Percentiles rank a stretch among this genome's conserved stretches.
Conservation (phyloP, 192 early-diverging fungal species). For the Borealophlyctis nickersoniae region DNA sequence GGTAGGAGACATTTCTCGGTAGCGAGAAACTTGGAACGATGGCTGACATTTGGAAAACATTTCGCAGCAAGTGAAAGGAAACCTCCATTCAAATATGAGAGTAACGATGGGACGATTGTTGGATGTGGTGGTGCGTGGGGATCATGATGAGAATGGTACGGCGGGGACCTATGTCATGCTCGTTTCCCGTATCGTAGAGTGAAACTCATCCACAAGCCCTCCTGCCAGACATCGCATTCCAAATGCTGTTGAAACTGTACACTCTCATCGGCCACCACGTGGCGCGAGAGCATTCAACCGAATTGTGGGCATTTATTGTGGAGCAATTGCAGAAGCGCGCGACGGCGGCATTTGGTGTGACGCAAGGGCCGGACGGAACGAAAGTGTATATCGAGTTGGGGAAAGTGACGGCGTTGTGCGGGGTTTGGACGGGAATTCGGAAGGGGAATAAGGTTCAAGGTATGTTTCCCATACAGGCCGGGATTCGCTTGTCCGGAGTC, state of each 20-base stretch:
- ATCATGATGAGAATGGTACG: constrained; percentile 20
- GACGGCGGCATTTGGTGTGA: background rate
- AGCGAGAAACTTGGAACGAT: background rate
- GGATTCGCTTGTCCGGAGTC: too few species aligned
- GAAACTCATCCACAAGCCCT: too few species aligned
- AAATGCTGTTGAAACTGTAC: constrained; percentile 30
- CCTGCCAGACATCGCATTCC: constrained; percentile 18
- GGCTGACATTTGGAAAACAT: background rate
- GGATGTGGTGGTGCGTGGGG: constrained; percentile 14
- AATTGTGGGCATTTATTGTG: constrained; percentile 34
- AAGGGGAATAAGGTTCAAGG: constrained; percentile 25
- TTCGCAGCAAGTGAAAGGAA: constrained; percentile 45
- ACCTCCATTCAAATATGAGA: constrained; percentile 54
- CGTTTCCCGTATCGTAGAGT: too few species aligned
- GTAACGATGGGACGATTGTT: constrained; percentile 32
- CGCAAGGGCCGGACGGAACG: background rate
- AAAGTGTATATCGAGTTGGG: constrained; percentile 7
- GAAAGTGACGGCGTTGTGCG: constrained; percentile 1
- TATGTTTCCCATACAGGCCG: too few species aligned
- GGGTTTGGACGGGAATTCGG: constrained; percentile 19
- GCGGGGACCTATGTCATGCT: too few species aligned
- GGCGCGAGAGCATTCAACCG: constrained; percentile 20
- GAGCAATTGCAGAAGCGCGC: constrained; percentile 4
- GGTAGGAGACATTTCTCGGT: constrained; percentile 15
- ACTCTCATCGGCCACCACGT: constrained; percentile 37